Evolutionary conservation across 305 asterid species (phyloP).

Genomic region (Solanum chacoense): DNA sequence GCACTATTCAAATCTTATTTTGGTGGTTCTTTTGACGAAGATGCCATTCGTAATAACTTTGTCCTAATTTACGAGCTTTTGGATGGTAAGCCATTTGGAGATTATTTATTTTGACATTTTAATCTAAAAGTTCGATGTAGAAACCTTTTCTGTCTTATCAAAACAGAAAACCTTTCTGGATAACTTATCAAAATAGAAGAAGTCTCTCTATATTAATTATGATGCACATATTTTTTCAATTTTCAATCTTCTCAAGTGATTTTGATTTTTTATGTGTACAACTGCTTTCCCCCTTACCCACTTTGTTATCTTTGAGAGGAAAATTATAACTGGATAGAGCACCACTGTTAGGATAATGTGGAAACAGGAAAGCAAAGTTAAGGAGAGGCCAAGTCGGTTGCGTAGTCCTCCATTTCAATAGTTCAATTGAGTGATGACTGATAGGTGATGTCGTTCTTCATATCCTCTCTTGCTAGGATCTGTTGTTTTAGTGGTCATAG

Average conservation of each 20-base stretch:
- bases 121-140: background rate
- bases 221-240: background rate
- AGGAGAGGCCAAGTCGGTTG: background rate
- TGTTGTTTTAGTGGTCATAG: background rate
- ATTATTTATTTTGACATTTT: background rate
- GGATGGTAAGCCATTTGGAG: slow-evolving; percentile 57
- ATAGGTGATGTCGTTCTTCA: background rate
- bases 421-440: background rate
- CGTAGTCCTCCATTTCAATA: background rate
- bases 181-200: background rate
- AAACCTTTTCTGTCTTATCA: background rate
- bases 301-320: background rate
- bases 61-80: slow-evolving; percentile 88
- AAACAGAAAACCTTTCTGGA: background rate
- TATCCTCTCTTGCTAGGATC: background rate
- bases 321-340: background rate
- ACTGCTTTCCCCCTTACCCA: background rate
- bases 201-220: background rate
- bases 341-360: background rate
- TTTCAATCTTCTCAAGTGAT: background rate
- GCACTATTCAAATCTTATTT: slow-evolving; percentile 85
- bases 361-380: background rate
- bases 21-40: slow-evolving; percentile 98
- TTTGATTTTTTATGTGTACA: background rate
- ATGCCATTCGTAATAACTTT: slow-evolving; percentile 94